Evolutionary conservation across 1,284 basidiomycete species (phyloP).

Genomic region (Microbotryum silenes-acaulis): DNA sequence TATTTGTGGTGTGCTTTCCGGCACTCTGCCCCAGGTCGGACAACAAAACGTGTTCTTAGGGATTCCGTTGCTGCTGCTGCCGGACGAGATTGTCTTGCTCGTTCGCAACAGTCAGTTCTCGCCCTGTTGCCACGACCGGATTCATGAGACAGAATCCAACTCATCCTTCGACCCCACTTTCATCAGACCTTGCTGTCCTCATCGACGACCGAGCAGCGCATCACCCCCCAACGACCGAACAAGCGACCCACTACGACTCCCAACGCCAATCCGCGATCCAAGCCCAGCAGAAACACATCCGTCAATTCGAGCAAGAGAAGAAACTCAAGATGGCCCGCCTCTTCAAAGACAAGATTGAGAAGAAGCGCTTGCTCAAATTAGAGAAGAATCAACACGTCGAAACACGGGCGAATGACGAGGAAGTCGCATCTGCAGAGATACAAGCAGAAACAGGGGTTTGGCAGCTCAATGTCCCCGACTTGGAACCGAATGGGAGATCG

Average conservation of each 20-base stretch:
- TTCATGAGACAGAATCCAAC: background rate
- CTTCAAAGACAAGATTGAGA: slow-evolving; percentile 45
- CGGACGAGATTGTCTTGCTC: slow-evolving; percentile 84
- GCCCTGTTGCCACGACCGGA: background rate
- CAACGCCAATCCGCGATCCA: slow-evolving; percentile 45
- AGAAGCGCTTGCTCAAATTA: slow-evolving; percentile 48
- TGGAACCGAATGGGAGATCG: background rate
- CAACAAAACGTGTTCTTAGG: slow-evolving; percentile 97
- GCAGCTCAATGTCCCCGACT: too few relatives aligned
- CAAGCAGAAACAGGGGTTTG: too few relatives aligned
- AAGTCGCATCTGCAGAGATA: too few relatives aligned
- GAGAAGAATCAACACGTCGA: slow-evolving; percentile 36
- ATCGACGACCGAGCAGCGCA: slow-evolving; percentile 65
- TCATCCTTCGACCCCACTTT: background rate
- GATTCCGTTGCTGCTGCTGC: slow-evolving; percentile 73
- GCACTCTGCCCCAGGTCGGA: slow-evolving; percentile 86
- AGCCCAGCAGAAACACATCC: slow-evolving; percentile 48
- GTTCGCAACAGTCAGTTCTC: slow-evolving; percentile 60
- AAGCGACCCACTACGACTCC: slow-evolving; percentile 24
- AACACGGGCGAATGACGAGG: too few relatives aligned
- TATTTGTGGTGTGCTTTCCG: slow-evolving; percentile 75
- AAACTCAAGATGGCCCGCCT: slow-evolving; percentile 42
- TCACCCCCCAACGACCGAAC: slow-evolving; percentile 48
- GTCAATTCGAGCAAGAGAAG: slow-evolving; percentile 43
- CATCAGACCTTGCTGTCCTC: slow-evolving; percentile 63